Evolutionary conservation across 495 filamentous ascomycete genomes (phyloP).

Genomic region (Zalerion maritima): DNA sequence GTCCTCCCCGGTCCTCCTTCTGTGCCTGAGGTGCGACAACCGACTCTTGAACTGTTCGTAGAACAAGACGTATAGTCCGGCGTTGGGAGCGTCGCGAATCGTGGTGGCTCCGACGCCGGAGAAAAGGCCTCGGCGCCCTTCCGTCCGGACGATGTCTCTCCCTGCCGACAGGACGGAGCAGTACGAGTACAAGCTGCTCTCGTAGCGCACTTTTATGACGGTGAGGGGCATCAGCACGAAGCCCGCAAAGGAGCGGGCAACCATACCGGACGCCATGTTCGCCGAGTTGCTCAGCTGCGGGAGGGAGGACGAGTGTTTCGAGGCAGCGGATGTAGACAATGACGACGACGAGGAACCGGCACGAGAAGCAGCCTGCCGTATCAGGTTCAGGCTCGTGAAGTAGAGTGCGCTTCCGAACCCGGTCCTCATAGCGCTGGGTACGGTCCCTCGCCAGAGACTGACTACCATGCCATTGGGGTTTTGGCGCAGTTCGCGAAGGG

Average conservation of each 20-base stretch:
- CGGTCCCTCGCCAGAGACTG: constrained; percentile 85
- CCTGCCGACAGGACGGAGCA: constrained; percentile 57
- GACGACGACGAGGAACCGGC: constrained; percentile 9
- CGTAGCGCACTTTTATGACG: constrained; percentile 92
- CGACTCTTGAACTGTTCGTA: constrained; percentile 79
- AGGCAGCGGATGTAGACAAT: constrained; percentile 6
- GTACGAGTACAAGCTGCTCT: constrained; percentile 74
- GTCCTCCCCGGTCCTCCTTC: constrained; percentile 6
- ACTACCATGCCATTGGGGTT: constrained; percentile 37
- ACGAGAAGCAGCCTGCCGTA: constrained; percentile 50
- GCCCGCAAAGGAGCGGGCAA: constrained; percentile 70
- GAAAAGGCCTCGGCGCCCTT: constrained; percentile 79
- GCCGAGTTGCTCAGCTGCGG: constrained; percentile 73
- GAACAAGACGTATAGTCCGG: constrained; percentile 83
- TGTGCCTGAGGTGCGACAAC: constrained; percentile 24
- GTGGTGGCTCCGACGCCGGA: constrained; percentile 88
- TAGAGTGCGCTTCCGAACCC: constrained; percentile 88
- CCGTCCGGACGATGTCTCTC: constrained; percentile 54
- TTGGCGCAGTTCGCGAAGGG: constrained; percentile 55
- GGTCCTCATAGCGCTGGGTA: constrained; percentile 82
- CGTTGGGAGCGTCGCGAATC: constrained; percentile 85
- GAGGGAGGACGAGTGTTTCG: constrained; percentile 52
- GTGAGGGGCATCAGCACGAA: constrained; percentile 94
- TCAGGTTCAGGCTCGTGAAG: constrained; percentile 74
- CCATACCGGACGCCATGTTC: constrained; percentile 73